Conservation (phyloP, 2,329 filamentous ascomycete species). For the Beauveria caledonica region DNA sequence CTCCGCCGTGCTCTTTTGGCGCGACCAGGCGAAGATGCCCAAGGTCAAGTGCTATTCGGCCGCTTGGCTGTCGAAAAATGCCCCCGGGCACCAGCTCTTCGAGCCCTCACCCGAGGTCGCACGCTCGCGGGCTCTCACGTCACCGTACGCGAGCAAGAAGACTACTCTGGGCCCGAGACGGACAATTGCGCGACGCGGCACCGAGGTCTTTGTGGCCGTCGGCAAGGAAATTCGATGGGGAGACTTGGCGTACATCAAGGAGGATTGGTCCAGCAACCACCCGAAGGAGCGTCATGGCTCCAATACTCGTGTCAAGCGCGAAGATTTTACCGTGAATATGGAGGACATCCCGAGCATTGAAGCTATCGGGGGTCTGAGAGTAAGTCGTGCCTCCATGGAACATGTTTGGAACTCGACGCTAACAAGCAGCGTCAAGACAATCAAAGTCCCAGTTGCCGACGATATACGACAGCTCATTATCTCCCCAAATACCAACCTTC, state of each 20-base stretch:
- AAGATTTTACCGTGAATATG: slow-evolving; percentile 34
- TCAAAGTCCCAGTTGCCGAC: slow-evolving; percentile 70
- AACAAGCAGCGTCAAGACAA: slow-evolving; percentile 41
- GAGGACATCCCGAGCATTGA: slow-evolving; percentile 22
- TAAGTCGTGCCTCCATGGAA: slow-evolving; percentile 17
- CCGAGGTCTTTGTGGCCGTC: slow-evolving; percentile 80
- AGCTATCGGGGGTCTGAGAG: slow-evolving; percentile 24
- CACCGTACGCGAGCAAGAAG: slow-evolving; percentile 34
- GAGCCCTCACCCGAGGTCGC: slow-evolving; percentile 34
- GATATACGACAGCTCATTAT: slow-evolving; percentile 79
- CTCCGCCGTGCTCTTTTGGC: not conserved
- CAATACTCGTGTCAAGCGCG: slow-evolving; percentile 37
- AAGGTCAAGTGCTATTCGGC: slow-evolving; percentile 81
- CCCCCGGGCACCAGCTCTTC: slow-evolving; percentile 74
- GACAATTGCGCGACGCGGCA: slow-evolving; percentile 72
- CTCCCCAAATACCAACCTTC: slow-evolving; percentile 71
- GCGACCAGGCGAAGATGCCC: slow-evolving; percentile 53
- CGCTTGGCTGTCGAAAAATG: slow-evolving; percentile 72
- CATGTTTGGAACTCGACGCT: slow-evolving; percentile 15
- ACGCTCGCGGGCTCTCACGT: slow-evolving; percentile 30
- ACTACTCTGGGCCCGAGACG: slow-evolving; percentile 42
- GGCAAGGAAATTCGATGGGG: slow-evolving; percentile 91
- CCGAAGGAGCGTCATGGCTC: slow-evolving; percentile 25
- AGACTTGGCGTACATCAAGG: slow-evolving; percentile 73
- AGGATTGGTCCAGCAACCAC: slow-evolving; percentile 31